Evolutionary conservation across 1,139 yeast genomes (phyloP).

Genomic region (Waltiozyma sp.): DNA sequence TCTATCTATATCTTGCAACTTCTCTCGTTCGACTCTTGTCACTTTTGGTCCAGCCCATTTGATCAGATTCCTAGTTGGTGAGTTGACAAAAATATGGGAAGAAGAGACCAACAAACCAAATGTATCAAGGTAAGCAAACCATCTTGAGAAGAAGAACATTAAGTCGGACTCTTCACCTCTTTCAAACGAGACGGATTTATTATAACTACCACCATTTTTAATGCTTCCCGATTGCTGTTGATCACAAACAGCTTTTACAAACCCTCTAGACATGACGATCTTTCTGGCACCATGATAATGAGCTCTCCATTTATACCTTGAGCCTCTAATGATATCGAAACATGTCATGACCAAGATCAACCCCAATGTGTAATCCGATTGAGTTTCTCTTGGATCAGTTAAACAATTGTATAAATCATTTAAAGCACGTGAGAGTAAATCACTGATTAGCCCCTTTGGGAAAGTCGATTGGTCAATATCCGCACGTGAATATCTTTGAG

Average conservation of each 20-base stretch:
- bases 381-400: conserved; percentile 40
- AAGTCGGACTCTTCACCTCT: conserved; percentile 28
- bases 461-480: conserved; percentile 13
- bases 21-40: conserved; percentile 6
- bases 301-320: conserved; percentile 46
- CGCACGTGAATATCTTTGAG: conserved; percentile 26
- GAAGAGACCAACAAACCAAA: conserved; percentile 44
- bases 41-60: conserved; percentile 20
- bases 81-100: conserved; percentile 2
- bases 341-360: conserved; percentile 53
- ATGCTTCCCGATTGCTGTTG: conserved; percentile 1
- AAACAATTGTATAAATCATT: conserved; percentile 42
- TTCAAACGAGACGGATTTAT: conserved; percentile 5
- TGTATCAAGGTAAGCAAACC: conserved; percentile 66
- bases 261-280: conserved; percentile 50
- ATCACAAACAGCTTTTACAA: conserved; percentile 20
- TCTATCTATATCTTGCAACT: conserved; percentile 38
- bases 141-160: conserved; percentile 50
- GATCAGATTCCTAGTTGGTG: conserved; percentile 6
- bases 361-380: conserved; percentile 58
- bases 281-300: conserved; percentile 64
- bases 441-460: conserved; percentile 26
- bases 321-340: conserved; percentile 40
- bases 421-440: conserved; percentile 44
- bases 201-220: no score